Conservation (phyloP, 106 monocot genomes). For the Alisma plantagoaquatica region DNA sequence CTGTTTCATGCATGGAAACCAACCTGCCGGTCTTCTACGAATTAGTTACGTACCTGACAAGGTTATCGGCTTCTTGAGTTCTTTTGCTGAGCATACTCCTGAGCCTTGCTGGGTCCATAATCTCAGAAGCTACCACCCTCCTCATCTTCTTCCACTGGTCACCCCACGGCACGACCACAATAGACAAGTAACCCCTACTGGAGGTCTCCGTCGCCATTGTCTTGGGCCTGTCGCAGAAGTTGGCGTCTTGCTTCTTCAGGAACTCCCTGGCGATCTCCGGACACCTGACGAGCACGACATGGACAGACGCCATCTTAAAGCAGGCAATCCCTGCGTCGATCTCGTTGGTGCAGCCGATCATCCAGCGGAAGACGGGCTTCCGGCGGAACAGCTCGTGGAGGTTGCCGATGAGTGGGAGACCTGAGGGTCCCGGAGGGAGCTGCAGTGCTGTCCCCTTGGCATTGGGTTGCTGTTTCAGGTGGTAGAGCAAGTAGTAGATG, state of each 20-base stretch:
- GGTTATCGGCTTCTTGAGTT: too few relatives aligned
- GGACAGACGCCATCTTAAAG: background rate
- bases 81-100: background rate
- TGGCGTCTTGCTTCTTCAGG: constrained; percentile 1
- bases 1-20: too few relatives aligned
- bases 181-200: background rate
- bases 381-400: too few relatives aligned
- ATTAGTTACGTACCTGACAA: too few relatives aligned
- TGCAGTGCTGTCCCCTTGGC: too few relatives aligned
- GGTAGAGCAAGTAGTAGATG: too few relatives aligned
- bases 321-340: background rate
- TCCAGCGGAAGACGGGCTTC: background rate
- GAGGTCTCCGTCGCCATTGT: constrained; percentile 1
- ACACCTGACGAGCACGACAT: background rate
- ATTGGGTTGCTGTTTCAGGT: too few relatives aligned
- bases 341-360: background rate
- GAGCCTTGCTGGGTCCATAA: background rate
- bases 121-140: constrained; percentile 1
- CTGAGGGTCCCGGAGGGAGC: too few relatives aligned
- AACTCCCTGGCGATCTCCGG: background rate
- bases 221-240: too few relatives aligned
- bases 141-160: constrained; percentile 6
- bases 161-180: background rate
- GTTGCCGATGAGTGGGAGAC: too few relatives aligned
- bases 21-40: too few relatives aligned